A percentile compares a stretch with the other conserved stretches of the same genome.
Evolutionary conservation across 768 basidiomycete species (phyloP).

Genomic region (Ramaria rubella): DNA sequence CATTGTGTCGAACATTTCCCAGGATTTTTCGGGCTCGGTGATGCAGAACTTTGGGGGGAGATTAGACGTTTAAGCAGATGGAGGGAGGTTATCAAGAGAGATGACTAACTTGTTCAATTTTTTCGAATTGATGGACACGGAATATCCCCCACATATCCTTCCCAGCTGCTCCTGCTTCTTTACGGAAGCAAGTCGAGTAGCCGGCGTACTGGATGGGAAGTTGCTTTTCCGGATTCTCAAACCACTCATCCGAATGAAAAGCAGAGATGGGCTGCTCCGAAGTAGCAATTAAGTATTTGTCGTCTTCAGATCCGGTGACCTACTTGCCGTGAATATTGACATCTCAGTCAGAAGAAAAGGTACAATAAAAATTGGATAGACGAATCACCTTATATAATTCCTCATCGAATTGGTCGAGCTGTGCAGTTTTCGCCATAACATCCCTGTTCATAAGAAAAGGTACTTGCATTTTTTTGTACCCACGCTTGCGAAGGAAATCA

Average conservation of each 20-base stretch:
- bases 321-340: constrained; percentile 20
- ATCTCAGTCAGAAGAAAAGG: not conserved
- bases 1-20: constrained; percentile 92
- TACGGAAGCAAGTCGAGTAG: constrained; percentile 95
- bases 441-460: constrained; percentile 99
- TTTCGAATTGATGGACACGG: constrained; percentile 99
- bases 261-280: constrained; percentile 98
- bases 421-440: constrained; percentile 95
- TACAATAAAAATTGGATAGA: constrained; percentile 20
- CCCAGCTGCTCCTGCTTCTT: constrained; percentile 96
- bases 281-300: constrained; percentile 98
- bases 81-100: not conserved
- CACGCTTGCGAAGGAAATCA: constrained; percentile 76
- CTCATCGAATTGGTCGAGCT: constrained; percentile 97
- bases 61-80: not conserved
- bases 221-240: constrained; percentile 85
- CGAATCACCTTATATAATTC: constrained; percentile 80
- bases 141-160: constrained; percentile 99
- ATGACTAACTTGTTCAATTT: constrained; percentile 64
- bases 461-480: constrained; percentile 91
- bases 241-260: constrained; percentile 95
- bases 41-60: constrained; percentile 67
- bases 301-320: constrained; percentile 86
- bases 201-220: constrained; percentile 89
- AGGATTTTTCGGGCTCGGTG: constrained; percentile 90